Conservation (phyloP, 305 asterid species). For the Solanum hybrid region DNA sequence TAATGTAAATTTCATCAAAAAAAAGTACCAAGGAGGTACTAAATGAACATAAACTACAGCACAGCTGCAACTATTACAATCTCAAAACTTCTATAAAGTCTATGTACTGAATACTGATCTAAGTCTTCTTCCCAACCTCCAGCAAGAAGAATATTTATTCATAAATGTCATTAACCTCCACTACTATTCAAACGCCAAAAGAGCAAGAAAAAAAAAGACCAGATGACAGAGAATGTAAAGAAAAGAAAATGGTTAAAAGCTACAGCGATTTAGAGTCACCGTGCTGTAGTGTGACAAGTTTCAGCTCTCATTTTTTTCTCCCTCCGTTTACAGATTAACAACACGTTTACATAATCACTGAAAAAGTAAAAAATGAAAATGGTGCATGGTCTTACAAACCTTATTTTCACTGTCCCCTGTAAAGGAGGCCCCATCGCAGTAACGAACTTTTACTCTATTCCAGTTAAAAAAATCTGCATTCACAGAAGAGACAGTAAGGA, state of each 20-base stretch:
- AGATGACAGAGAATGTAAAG: not conserved
- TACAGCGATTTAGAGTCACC: not conserved
- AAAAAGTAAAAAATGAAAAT: not conserved
- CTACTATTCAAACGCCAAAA: not conserved
- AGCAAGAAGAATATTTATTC: not conserved
- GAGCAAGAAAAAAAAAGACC: not conserved
- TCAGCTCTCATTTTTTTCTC: not conserved
- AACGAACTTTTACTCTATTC: conserved; percentile 56
- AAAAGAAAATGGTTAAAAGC: not conserved
- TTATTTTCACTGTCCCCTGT: conserved; percentile 46
- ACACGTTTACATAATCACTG: not conserved
- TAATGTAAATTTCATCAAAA: not conserved
- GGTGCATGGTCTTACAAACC: conserved; percentile 21
- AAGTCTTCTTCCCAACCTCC: not conserved
- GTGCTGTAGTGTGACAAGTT: not conserved
- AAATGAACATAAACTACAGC: not conserved
- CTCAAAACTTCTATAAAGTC: not conserved
- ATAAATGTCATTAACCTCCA: not conserved
- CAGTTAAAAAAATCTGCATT: conserved; percentile 57
- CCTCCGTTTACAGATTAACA: not conserved
- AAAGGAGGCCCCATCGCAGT: conserved; percentile 66
- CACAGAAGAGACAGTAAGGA: not conserved
- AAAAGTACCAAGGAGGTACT: not conserved
- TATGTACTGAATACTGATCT: not conserved
- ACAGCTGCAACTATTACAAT: not conserved